These are phyloP conservation scores for Pyracantha coccinea DNA, from an alignment of 331 rosid species.

Conservation along the genomic window DNA sequence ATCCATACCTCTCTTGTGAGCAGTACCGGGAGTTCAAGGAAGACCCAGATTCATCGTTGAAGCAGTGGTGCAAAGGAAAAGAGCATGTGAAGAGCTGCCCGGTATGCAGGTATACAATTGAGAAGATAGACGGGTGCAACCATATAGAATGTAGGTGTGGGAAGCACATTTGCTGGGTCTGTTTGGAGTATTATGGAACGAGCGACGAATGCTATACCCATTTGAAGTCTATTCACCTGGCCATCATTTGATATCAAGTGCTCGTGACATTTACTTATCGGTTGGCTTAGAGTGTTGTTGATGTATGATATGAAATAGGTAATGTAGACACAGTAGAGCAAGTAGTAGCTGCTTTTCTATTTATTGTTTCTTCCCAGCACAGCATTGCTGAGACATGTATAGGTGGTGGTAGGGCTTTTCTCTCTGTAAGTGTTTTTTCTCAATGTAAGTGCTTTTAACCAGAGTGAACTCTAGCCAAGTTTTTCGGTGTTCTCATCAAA, in stretches of 20 bases:
- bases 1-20: conserved; percentile 72
- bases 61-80: conserved; percentile 73
- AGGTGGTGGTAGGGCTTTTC: not conserved
- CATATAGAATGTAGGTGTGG: conserved; percentile 86
- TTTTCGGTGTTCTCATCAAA: not conserved
- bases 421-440: not conserved
- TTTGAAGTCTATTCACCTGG: conserved; percentile 53
- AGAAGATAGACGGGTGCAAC: conserved; percentile 91
- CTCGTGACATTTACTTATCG: not conserved
- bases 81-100: conserved; percentile 76
- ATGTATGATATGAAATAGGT: not conserved
- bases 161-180: conserved; percentile 88
- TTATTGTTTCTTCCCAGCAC: not conserved
- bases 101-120: conserved; percentile 54
- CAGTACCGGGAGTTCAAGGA: conserved; percentile 57
- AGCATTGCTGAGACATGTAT: not conserved
- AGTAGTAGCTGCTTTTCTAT: not conserved
- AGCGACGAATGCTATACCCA: conserved; percentile 75
- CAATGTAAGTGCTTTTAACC: not conserved
- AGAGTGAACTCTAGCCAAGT: not conserved
- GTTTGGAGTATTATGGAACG: conserved; percentile 46
- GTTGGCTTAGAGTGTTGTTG: not conserved
- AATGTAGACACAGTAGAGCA: not conserved
- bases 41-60: conserved; percentile 77
- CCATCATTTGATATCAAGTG: conserved; percentile 30